Base-by-base conservation (phyloP, 345 rosid genomes). In the Brassica incana region DNA sequence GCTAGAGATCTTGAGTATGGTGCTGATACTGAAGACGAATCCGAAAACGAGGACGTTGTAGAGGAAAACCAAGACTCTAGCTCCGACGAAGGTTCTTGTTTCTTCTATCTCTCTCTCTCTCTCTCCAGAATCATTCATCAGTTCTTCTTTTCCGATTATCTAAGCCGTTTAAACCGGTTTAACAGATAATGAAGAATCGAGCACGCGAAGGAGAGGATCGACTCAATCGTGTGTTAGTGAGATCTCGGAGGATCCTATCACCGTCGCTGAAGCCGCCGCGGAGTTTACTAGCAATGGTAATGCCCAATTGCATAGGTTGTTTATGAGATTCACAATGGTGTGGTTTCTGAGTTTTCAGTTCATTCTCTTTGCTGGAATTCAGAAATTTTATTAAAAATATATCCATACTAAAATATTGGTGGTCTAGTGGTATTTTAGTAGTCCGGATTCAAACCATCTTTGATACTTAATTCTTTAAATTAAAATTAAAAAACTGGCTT, bases 1-100 rank as follows among this genome's bases (percentile, higher is more conserved):
- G 40, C 86, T 69, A 86, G 71, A 68, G 92, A 83, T 62, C 88
- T 91, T 71, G 94, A 95, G 78, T 95, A 84, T 85, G 88, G 97
- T 54, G 95, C 99, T 7, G 98, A 92, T 83, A 45, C 90, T 15
- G 95, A 91, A 1, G 88, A 86, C 2, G 90, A 81, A 48, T 67
- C 70, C 2, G 86, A 69, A 35, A 69, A 67, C 67, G 88, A 73
- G 45, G 83, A 76, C 50, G 84, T 79, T 74, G 73, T 84, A 27
- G 85, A 87, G 0, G 82, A 82, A 63, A 86, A 69, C 20, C 61
- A 63, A 6, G 86, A 73, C 61, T 82, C 72, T 23, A 82, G 81
- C 79, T 84, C 93, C 80, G 92, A 89, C 23, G 86, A 85, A 76
- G 90, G 92, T 88, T 38, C 58, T 50, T 66, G 16, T 67, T 14